Base-by-base conservation (phyloP, 2,329 filamentous ascomycete genomes). In the Harringtonia lauricola region DNA sequence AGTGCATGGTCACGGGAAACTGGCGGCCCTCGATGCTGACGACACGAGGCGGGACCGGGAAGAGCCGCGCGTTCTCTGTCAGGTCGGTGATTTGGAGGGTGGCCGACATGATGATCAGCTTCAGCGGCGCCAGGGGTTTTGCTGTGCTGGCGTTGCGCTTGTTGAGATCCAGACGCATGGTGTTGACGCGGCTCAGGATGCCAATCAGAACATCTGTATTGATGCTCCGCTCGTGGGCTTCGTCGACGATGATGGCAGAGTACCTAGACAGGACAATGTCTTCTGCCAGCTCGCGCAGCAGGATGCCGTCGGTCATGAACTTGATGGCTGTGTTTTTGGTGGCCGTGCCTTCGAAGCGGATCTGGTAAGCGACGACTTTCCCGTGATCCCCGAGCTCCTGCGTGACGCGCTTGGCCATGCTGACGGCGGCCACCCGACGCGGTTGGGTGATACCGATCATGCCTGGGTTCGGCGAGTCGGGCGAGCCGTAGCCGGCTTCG, bases 131-230 rank as follows among this genome's bases (percentile, higher is more conserved):
- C 24, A 84, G 65, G 1, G 76, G 66, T 47, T 67, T 8, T 77
- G 76, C 64, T 39, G 21, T 17, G 13, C 13, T 7, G 17, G 8
- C 26, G 15, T 39, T 28, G 29, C 22, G 22, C 33, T 40, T 30
- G 28, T 48, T 50, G 12, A 95, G 74, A 33, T 86, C 77, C 42
- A 82, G 76, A 47, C 92, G 77, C 43, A 95, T 66, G 52, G 87
- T 86, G 39, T 95, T 86, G 29, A 96, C 88, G 56, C 90, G 79
- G 57, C 89, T 95, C 15, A 96, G 77, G 79, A 98, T 94, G 41
- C 92, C 92, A 52, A 98, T 89, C n/a, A 98, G 66, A 34, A 98
- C 94, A 59, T 98, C 94, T 0, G 94, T 98, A 57, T 98, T 96
- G 55, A 95, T 86, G 55, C 88, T 96, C 54, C 94, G 79, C 61